phyloP scores from a whole-genome alignment of 306 rosid species.

The Lupinus albus region DNA sequence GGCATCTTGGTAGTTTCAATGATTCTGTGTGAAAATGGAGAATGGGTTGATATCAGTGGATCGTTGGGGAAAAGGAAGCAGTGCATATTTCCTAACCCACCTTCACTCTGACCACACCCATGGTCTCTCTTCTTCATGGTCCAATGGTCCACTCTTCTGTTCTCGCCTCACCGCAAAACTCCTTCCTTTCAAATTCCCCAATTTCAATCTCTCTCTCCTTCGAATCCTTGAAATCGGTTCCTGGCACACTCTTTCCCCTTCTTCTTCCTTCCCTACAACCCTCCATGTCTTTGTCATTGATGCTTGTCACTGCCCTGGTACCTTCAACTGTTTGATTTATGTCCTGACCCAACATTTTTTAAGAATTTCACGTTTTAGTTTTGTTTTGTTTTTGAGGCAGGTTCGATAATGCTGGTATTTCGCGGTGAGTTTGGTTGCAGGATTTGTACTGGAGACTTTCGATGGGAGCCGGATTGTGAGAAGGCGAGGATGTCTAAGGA shows the following conservation, averaged over 20 bases:
- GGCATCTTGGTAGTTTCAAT: too few species aligned
- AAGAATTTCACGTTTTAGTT: not conserved
- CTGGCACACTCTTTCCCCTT: constrained; percentile 53
- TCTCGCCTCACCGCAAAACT: constrained; percentile 69
- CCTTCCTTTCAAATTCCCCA: constrained; percentile 61
- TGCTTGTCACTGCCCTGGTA: constrained; percentile 78
- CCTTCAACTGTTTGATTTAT: constrained; percentile 36
- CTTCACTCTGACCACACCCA: constrained; percentile 77
- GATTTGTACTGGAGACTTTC: constrained; percentile 72
- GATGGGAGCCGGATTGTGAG: constrained; percentile 60
- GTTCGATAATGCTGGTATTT: constrained; percentile 67
- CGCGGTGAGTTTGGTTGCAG: constrained; percentile 72
- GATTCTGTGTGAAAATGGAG: constrained; percentile 47
- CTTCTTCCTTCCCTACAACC: constrained; percentile 40
- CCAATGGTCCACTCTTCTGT: constrained; percentile 65
- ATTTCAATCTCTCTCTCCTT: constrained; percentile 62
- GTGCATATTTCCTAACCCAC: constrained; percentile 71
- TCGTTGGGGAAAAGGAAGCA: constrained; percentile 63
- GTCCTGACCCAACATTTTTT: not conserved
- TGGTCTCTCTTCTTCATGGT: constrained; percentile 66
- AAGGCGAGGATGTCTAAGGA: constrained; percentile 48
- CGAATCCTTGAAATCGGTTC: constrained; percentile 52
- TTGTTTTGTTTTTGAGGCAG: constrained; percentile 31
- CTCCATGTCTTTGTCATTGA: constrained; percentile 59
- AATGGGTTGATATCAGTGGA: constrained; percentile 63